These are phyloP conservation scores for Botrytis sinoallii DNA, from an alignment of 2,329 filamentous ascomycete genomes.

Conservation along the genomic window DNA sequence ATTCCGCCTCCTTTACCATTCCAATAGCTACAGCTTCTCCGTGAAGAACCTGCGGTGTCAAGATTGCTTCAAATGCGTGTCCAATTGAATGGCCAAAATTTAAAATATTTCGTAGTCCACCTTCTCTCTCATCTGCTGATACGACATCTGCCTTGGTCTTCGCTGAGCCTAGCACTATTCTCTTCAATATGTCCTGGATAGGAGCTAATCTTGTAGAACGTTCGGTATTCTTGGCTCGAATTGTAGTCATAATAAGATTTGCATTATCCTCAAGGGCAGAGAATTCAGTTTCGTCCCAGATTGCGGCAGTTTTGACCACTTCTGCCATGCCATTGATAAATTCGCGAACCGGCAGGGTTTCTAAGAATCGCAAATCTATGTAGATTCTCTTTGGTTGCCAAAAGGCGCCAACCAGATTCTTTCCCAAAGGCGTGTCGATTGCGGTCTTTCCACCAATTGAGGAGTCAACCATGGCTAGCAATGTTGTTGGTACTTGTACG, in stretches of 20 bases:
- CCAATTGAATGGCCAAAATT: conserved; percentile 99
- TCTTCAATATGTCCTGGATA: conserved; percentile 68
- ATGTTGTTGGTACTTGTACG: conserved; percentile 91
- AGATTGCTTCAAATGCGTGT: conserved; percentile 91
- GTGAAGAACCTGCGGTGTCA: conserved; percentile 92
- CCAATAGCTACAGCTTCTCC: conserved; percentile 95
- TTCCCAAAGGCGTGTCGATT: conserved; percentile 92
- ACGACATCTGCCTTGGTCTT: conserved; percentile 92
- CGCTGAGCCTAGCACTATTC: conserved; percentile 81
- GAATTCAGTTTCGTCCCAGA: conserved; percentile 90
- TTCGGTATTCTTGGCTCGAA: conserved; percentile 59
- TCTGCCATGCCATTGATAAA: conserved; percentile 99
- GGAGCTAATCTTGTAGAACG: conserved; percentile 57
- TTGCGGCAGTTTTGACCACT: conserved; percentile 95
- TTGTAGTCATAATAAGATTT: conserved; percentile 67
- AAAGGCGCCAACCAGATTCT: conserved; percentile 93
- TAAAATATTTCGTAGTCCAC: conserved; percentile 86
- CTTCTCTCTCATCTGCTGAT: conserved; percentile 90
- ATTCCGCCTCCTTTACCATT: conserved; percentile 96
- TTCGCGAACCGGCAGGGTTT: conserved; percentile 84
- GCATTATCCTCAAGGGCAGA: conserved; percentile 79
- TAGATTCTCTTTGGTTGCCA: conserved; percentile 96
- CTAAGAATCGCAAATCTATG: conserved; percentile 87
- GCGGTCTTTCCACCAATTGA: conserved; percentile 98
- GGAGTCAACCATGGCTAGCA: conserved; percentile 97